These are phyloP conservation scores for Lecanicillium sp. DNA, from an alignment of 2,329 filamentous ascomycete genomes.

Conservation along the genomic window DNA sequence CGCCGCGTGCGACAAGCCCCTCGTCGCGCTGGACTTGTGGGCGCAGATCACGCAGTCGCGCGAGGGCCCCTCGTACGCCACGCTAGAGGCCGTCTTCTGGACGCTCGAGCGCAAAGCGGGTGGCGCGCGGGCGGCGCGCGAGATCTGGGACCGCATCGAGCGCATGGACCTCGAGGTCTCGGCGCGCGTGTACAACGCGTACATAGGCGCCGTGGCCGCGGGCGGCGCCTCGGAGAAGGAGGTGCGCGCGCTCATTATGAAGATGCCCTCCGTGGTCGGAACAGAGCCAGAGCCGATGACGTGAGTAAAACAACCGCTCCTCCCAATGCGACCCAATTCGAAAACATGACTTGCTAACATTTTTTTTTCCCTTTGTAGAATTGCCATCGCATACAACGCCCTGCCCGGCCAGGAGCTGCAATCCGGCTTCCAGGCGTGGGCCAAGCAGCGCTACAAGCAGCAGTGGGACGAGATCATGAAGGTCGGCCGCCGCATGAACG, in stretches of 20 bases:
- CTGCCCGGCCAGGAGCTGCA: conserved; percentile 61
- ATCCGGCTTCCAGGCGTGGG: conserved; percentile 68
- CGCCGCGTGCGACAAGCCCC: conserved; percentile 58
- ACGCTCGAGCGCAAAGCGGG: conserved; percentile 61
- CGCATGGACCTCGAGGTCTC: conserved; percentile 76
- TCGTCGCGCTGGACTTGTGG: conserved; percentile 73
- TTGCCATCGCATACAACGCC: conserved; percentile 53
- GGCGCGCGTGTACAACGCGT: conserved; percentile 65
- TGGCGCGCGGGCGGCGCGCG: conserved; percentile 54
- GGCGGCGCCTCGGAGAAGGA: conserved; percentile 66
- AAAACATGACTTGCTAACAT: conserved; percentile 15
- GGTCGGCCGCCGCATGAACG: conserved; percentile 40
- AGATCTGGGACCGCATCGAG: conserved; percentile 65
- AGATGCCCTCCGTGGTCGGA: conserved; percentile 61
- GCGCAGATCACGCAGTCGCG: conserved; percentile 70
- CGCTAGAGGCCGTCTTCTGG: conserved; percentile 74
- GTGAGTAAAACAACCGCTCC: conserved; percentile 44
- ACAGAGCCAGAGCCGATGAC: conserved; percentile 61
- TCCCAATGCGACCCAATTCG: background rate
- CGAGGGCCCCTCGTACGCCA: conserved; percentile 83
- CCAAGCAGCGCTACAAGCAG: conserved; percentile 58
- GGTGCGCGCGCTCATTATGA: conserved; percentile 58
- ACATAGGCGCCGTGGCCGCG: conserved; percentile 67
- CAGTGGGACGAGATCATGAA: conserved; percentile 62
- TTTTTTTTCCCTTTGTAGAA: background rate